A percentile compares a stretch with the other conserved stretches of the same genome.
Conservation (phyloP, 2,329 filamentous ascomycete genomes). For the Hirsutella minnesotensis region DNA sequence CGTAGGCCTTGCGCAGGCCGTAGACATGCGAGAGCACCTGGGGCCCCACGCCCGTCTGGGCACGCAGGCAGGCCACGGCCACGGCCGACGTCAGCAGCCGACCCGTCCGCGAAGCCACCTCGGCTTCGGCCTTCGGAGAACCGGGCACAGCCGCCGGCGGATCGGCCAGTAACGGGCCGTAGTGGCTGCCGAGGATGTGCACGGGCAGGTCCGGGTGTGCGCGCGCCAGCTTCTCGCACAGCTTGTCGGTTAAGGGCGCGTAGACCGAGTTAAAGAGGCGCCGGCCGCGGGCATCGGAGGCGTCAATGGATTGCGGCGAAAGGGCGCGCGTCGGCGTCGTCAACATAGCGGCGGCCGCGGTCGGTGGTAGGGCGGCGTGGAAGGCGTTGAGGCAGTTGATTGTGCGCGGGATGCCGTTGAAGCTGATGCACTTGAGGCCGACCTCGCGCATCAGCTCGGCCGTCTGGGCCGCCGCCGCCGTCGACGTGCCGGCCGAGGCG, state of each 20-base stretch:
- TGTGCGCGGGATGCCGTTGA: conserved; percentile 72
- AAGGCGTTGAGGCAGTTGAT: conserved; percentile 75
- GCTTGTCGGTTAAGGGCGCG: conserved; percentile 58
- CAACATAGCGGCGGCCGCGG: conserved; percentile 41
- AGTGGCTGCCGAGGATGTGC: conserved; percentile 65
- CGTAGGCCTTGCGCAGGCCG: conserved; percentile 63
- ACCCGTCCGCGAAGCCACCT: conserved; percentile 43
- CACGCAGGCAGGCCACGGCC: conserved; percentile 61
- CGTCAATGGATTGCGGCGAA: conserved; percentile 39
- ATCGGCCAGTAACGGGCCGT: conserved; percentile 62
- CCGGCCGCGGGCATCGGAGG: conserved; percentile 45
- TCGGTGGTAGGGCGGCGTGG: conserved; percentile 45
- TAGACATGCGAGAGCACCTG: conserved; percentile 76
- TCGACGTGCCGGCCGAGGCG: conserved; percentile 19
- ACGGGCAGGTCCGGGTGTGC: conserved; percentile 74
- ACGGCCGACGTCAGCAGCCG: conserved; percentile 61
- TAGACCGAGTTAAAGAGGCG: conserved; percentile 69
- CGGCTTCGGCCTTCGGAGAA: neutral
- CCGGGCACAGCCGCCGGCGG: conserved; percentile 26
- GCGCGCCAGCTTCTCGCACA: conserved; percentile 57
- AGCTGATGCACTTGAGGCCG: conserved; percentile 65
- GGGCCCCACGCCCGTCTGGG: conserved; percentile 72
- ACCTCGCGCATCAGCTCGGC: conserved; percentile 67
- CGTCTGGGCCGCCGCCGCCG: conserved; percentile 25
- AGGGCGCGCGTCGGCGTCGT: conserved; percentile 43